Base-by-base conservation (phyloP, 371 early-diverging fungal species). In the Zopfochytrium polystomum region DNA sequence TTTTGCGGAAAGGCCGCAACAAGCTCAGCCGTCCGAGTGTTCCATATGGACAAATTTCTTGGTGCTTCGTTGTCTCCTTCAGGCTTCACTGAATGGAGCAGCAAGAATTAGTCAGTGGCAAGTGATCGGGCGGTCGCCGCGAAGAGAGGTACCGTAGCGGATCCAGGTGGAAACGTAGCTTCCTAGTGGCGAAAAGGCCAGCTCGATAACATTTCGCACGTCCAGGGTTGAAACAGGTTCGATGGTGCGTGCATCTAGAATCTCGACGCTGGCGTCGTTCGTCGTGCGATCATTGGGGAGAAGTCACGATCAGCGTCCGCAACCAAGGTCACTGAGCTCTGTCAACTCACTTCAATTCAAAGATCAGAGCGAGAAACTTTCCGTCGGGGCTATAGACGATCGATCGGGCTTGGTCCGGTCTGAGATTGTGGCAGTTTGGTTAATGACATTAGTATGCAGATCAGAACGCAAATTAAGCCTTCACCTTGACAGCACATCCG, bases 141-240 rank as follows among this genome's bases (percentile, higher is more conserved):
- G 27, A 1, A 35, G 11, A 34, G 25, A 74, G 79, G 73, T 79
- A 89, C 91, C 79, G 53, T 82, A 85, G 44, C 92, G 87, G 70
- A 87, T 88, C 90, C 90, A 93, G 51, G 93, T 93, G 32, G 91
- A 85, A 29, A 94, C 52, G 59, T 86, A 96, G 42, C 83, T 90
- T 63, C 91, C 92, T 62, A 82, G 82, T 55, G 96, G 95, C 20
- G 96, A 96, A 68, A 95, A 90, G 71, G 81, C 90, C 46, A 92
- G 81, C 78, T 92, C 93, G 53, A 92, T 68, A 23, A 92, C 83
- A 63, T 85, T 85, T 58, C 79, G 73, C 57, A 79, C 76, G 26
- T 73, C 70, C 52, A 95, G 79, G 51, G 83, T 87, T 50, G 82
- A 84, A n/a, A 87, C 68, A 23, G 81, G 72, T 44, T 78, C 68